Evolutionary conservation across 257 asterid species (phyloP), one percentile per base, ranked within the genome.

Genomic region (Fraxinus cuspidata): DNA sequence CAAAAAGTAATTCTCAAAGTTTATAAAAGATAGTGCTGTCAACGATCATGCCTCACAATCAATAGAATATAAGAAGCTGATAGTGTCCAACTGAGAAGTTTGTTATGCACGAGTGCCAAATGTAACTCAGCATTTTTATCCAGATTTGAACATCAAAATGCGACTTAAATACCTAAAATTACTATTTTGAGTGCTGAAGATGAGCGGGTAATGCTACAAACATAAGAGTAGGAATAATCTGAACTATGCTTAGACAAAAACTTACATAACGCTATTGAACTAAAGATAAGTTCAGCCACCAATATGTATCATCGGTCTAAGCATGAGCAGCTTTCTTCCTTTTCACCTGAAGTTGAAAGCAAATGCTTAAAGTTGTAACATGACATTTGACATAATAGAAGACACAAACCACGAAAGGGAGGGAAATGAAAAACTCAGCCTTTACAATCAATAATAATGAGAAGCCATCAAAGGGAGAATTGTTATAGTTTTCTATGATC

Each of bases 291-390:
- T 73, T 82, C 84, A 93, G 87, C 99, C 97, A 16, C 99, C 99
- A 73, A 96, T 96, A 78, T 92, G 99, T 81, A 92, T 87, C 99
- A 93, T 96, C 15, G 99, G 99, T 80, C 98, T 90, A 83, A 77
- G 98, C 97, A 87, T 96, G 99, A 79, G 97, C 83, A 31, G 97
- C 97, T 85, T 93, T 96, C 91, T 96, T 96, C 82, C 94, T 93
- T 84, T 92, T 92, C 75, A 93, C 87, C 99, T 92, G 89, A 78
- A 70, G 65, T 32, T 53, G 75, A 27, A 27, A 74, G 81, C n/a
- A 74, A 72, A 27, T 60, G 71, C 37, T 81, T 51, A 64, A 74
- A 78, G 68, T 69, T 42, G 71, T 67, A 77, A 79, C 66, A 58
- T 7, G 29, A 58, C 66, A 58, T 58, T 21, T 23, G 31, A 63